These are phyloP conservation scores for Millerago galiae DNA, from an alignment of 805 yeast species.

Conservation along the genomic window DNA sequence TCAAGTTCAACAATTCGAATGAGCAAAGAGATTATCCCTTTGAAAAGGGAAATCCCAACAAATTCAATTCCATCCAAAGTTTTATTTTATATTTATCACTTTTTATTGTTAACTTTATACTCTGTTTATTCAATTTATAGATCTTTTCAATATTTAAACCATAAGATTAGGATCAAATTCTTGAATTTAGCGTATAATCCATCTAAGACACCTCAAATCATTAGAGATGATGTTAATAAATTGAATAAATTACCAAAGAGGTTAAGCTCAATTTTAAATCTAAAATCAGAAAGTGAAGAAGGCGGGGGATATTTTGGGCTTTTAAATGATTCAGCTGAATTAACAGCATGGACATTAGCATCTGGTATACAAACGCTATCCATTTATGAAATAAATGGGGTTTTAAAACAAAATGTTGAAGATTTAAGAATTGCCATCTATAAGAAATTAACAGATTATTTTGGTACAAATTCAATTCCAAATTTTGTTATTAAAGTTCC, in stretches of 20 bases:
- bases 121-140: slow-evolving; percentile 51
- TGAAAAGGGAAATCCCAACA: background rate
- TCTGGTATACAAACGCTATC: slow-evolving; percentile 72
- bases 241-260: slow-evolving; percentile 73
- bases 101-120: slow-evolving; percentile 41
- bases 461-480: slow-evolving; percentile 67
- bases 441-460: slow-evolving; percentile 59
- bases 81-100: slow-evolving; percentile 17
- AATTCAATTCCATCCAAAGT: slow-evolving; percentile 6
- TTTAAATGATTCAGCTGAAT: slow-evolving; percentile 67
- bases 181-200: slow-evolving; percentile 61
- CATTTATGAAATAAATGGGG: slow-evolving; percentile 76
- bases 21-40: slow-evolving; percentile 5
- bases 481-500: slow-evolving; percentile 58
- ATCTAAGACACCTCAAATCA: slow-evolving; percentile 74
- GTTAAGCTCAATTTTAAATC: slow-evolving; percentile 67
- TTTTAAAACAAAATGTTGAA: slow-evolving; percentile 47
- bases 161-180: slow-evolving; percentile 49
- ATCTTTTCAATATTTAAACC: slow-evolving; percentile 43
- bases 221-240: slow-evolving; percentile 73
- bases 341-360: slow-evolving; percentile 83
- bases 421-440: slow-evolving; percentile 51
- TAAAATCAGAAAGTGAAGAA: slow-evolving; percentile 71
- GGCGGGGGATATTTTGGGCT: slow-evolving; percentile 87
- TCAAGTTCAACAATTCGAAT: slow-evolving; percentile 2